Evolutionary conservation across 495 filamentous ascomycete species (phyloP).

Genomic region (Hypomontagnella monticulosa): DNA sequence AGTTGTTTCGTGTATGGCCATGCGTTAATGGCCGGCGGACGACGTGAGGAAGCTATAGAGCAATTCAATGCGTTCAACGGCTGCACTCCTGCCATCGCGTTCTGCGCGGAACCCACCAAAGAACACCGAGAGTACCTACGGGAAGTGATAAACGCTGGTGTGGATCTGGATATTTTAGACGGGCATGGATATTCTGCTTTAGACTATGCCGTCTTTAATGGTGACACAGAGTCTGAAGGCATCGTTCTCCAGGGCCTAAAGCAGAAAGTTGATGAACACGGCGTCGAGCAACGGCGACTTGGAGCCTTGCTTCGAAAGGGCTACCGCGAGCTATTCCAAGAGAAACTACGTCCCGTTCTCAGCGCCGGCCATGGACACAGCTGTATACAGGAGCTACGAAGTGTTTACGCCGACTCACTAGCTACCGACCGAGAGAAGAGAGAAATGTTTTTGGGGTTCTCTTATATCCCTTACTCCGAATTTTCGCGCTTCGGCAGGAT

Average conservation of each 20-base stretch:
- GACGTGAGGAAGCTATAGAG: slow-evolving; percentile 21
- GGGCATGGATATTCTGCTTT: slow-evolving; percentile 46
- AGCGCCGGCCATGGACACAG: not conserved
- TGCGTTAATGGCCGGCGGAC: slow-evolving; percentile 1
- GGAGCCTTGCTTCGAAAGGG: slow-evolving; percentile 41
- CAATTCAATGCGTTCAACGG: slow-evolving; percentile 27
- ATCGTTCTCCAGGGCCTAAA: slow-evolving; percentile 40
- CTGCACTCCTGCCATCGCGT: slow-evolving; percentile 45
- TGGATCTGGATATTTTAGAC: slow-evolving; percentile 40
- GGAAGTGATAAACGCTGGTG: slow-evolving; percentile 42
- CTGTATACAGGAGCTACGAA: slow-evolving; percentile 22
- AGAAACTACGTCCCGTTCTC: slow-evolving; percentile 41
- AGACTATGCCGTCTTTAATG: slow-evolving; percentile 44
- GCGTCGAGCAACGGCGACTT: not conserved
- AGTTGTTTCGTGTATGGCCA: slow-evolving; percentile 16
- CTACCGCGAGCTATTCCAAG: slow-evolving; percentile 49
- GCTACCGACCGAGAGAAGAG: slow-evolving; percentile 17
- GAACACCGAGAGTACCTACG: slow-evolving; percentile 44
- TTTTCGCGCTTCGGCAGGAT: slow-evolving; percentile 33
- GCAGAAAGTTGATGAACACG: slow-evolving; percentile 2
- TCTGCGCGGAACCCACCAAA: slow-evolving; percentile 47
- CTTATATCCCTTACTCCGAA: slow-evolving; percentile 28
- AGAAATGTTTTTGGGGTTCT: slow-evolving; percentile 32
- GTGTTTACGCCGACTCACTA: slow-evolving; percentile 33
- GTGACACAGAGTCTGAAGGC: slow-evolving; percentile 22